Evolutionary conservation across 2,329 filamentous ascomycete genomes (phyloP).

Genomic region (Orbilia oligospora): DNA sequence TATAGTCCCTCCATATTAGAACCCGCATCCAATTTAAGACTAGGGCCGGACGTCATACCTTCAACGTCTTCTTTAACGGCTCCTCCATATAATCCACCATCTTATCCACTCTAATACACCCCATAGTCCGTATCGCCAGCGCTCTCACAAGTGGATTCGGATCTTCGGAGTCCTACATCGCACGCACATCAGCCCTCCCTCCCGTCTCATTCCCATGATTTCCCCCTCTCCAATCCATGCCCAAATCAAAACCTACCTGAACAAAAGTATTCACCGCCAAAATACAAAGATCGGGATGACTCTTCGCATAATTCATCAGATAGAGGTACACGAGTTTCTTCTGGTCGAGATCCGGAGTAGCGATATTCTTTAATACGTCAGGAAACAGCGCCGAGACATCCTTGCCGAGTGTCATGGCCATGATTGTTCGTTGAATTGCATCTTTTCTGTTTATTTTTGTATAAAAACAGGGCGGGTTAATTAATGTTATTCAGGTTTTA

Average conservation of each 20-base stretch:
- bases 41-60: conserved; percentile 43
- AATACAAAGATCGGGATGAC: conserved; percentile 97
- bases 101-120: conserved; percentile 97
- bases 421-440: conserved; percentile 99
- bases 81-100: conserved; percentile 99
- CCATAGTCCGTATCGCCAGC: conserved; percentile 97
- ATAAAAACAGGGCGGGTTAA: conserved; percentile 57
- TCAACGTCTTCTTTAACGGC: conserved; percentile 91
- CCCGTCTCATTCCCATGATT: too few species aligned
- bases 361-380: conserved; percentile 98
- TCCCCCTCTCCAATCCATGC: neutral
- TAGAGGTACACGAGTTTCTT: conserved; percentile 99
- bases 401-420: conserved; percentile 99
- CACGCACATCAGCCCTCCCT: conserved; percentile 12
- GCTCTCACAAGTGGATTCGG: conserved; percentile 96
- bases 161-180: conserved; percentile 84
- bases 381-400: conserved; percentile 98
- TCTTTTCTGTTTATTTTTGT: conserved; percentile 79
- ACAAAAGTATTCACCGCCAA: conserved; percentile 99
- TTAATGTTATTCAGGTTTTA: neutral
- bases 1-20: conserved; percentile 65
- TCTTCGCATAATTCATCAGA: conserved; percentile 99
- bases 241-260: conserved; percentile 69
- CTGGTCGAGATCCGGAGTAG: conserved; percentile 92
- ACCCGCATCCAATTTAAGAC: conserved; percentile 3